Evolutionary conservation across 768 basidiomycete genomes (phyloP), one percentile per base, ranked within the genome.

Genomic region (Amanita inopinata): DNA sequence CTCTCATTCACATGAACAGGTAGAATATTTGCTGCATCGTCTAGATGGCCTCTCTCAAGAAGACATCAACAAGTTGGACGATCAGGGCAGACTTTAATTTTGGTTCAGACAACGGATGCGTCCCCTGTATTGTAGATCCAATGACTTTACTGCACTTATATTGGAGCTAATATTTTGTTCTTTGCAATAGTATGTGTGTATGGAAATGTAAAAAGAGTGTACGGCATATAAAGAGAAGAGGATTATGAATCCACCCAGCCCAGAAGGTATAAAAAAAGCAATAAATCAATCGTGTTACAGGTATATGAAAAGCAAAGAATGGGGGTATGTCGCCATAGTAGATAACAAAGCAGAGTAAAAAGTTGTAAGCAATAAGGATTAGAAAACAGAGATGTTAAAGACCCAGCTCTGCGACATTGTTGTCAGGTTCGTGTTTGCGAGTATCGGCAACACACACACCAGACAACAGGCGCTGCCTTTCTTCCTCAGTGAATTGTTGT

Each of bases 11-110:
- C 22, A 24, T 35, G 14, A 17, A 35, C 53, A 97, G 93, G 88
- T 98, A 28, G 91, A 97, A 39, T 99, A 99, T 61, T 74, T 99
- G n/a, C 63, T 98, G 5, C 79, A 77, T 48, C 75, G 96, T 42
- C 65, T 99, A 41, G 84, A 96, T 30, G 94, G 89, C 1, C 61
- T 98, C 36, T 74, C 88, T 0, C 64, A 85, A 49, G 76, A 79
- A 35, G 83, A 96, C 47, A 81, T 97, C 8, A 82, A 88, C 17
- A 69, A 60, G 22, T 67, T 93, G 49, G 61, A 59, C 30, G 45
- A 37, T 5, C 8, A 25, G 30, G 39, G 3, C 38, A 41, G 7
- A n/a, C 8, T 33, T 43, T 19, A 34, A n/a, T n/a, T n/a, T n/a
- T n/a, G n/a, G n/a, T n/a, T n/a, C n/a, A n/a, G n/a, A n/a, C n/a